A percentile compares a stretch with the other conserved stretches of the same genome.
Evolutionary conservation across 2,329 filamentous ascomycete species (phyloP).

Genomic region (Aquanectria penicillioides): DNA sequence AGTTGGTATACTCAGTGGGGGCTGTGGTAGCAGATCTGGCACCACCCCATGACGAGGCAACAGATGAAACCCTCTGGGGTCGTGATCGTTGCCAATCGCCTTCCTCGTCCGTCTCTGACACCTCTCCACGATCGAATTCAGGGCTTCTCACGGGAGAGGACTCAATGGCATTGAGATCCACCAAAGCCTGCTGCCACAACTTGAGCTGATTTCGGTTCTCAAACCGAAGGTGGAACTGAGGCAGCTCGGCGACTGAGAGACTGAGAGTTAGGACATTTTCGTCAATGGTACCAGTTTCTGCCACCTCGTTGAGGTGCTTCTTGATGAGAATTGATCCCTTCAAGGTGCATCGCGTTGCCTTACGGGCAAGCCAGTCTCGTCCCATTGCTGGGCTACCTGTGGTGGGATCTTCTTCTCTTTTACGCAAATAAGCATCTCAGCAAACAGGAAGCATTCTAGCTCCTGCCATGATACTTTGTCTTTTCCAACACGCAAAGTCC

Average conservation of each 20-base stretch:
- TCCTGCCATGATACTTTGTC: conserved; percentile 98
- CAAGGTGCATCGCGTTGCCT: conserved; percentile 81
- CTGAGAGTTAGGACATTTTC: conserved; percentile 89
- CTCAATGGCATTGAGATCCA: conserved; percentile 82
- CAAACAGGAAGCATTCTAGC: conserved; percentile 95
- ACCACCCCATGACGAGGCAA: conserved; percentile 83
- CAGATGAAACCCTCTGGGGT: conserved; percentile 80
- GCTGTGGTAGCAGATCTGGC: conserved; percentile 86
- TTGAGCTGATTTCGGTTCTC: conserved; percentile 85
- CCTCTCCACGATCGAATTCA: conserved; percentile 82
- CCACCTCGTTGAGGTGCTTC: conserved; percentile 92
- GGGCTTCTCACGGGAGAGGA: conserved; percentile 70
- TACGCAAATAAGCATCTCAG: conserved; percentile 99
- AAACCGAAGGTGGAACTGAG: conserved; percentile 93
- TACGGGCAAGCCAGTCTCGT: conserved; percentile 66
- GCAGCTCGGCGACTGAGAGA: conserved; percentile 89
- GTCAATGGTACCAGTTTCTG: conserved; percentile 75
- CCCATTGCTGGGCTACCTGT: conserved; percentile 69
- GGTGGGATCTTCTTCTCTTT: conserved; percentile 87
- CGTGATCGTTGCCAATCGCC: conserved; percentile 75
- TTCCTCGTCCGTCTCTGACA: conserved; percentile 88
- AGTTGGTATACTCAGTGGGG: conserved; percentile 89
- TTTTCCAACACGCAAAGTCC: conserved; percentile 92
- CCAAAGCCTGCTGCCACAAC: conserved; percentile 86
- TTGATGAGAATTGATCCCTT: conserved; percentile 99